Evolutionary conservation across 1,139 yeast genomes (phyloP), one percentile per base, ranked within the genome.

Genomic region (Suhomyces coccinellae): DNA sequence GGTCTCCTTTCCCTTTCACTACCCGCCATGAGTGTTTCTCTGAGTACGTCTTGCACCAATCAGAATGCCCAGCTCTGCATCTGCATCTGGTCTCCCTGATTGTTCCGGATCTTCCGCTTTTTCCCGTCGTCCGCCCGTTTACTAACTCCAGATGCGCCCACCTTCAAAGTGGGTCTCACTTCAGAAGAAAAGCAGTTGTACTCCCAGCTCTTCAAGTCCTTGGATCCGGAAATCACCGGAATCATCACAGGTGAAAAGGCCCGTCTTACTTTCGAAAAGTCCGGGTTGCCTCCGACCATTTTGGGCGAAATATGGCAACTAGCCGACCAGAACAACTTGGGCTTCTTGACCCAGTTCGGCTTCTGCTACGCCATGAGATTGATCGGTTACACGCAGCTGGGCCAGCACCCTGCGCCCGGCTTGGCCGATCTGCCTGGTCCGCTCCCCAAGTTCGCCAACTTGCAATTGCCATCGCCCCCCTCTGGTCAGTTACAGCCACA

Each of bases 271-370:
- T 83, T 95, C 54, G 96, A 91, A 57, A 86, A 87, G 49, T 85
- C 96, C 2, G 95, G 96, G 0, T 75, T 93, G 44, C 84, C 95
- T 7, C 85, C 95, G 3, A 75, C 82, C 15, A 71, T 80, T 32
- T 72, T 93, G 42, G 97, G 97, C 4, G 95, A 90, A 63, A 85
- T 95, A 49, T 95, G 99, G 99, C 95, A 88, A 63, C 63, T 87
- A 38, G 91, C 96, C 13, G 99, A 93, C 67, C 77, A 80, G 15
- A 84, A 83, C 51, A 90, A 89, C 66, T 77, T 83, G 54, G 99
- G 99, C 0, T 87, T 85, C 61, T 73, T 95, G 54, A 85, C 87
- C 54, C 90, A 85, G 60, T 75, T 79, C 51, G 93, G 93, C 22
- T 95, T 95, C 66, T 80, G 88, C 51, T 77, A 82, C 46, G 97